These are phyloP conservation scores for Funneliformis caledonium DNA, from an alignment of 371 early-diverging fungal genomes.

Conservation along the genomic window DNA sequence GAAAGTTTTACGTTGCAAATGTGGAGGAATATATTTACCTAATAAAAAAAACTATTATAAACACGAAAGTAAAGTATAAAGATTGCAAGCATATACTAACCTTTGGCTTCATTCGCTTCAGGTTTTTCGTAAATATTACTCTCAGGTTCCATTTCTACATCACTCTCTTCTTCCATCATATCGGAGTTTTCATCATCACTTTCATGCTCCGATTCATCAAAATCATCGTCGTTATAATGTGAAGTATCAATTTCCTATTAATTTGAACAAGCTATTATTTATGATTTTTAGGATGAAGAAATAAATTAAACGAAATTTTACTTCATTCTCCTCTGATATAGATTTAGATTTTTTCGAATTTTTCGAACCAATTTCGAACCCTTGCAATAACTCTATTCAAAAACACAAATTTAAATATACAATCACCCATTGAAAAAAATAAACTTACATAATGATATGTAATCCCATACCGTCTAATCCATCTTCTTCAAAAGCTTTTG, in stretches of 20 bases:
- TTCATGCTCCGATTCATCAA: conserved; percentile 38
- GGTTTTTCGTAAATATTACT: neutral
- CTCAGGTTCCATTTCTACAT: conserved; percentile 39
- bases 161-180: conserved; percentile 41
- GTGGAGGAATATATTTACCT: conserved; percentile 90
- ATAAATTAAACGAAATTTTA: neutral
- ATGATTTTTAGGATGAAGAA: neutral
- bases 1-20: conserved; percentile 65
- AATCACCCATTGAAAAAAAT: neutral
- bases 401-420: neutral
- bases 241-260: neutral
- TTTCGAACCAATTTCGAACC: conserved; percentile 53
- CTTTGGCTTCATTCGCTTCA: neutral
- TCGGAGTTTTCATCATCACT: conserved; percentile 42
- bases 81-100: neutral
- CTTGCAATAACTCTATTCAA: conserved; percentile 56
- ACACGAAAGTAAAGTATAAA: conserved; percentile 1
- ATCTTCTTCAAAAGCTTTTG: conserved; percentile 39
- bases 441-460: neutral
- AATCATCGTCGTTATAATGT: conserved; percentile 25
- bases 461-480: conserved; percentile 38
- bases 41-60: conserved; percentile 12
- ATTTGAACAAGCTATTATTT: neutral
- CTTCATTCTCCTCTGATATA: conserved; percentile 29
- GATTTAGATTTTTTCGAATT: conserved; percentile 48